Percentiles rank a stretch among this genome's conserved stretches.
Conservation (phyloP, 23 red algal species). For the Agarophyton chilense region DNA sequence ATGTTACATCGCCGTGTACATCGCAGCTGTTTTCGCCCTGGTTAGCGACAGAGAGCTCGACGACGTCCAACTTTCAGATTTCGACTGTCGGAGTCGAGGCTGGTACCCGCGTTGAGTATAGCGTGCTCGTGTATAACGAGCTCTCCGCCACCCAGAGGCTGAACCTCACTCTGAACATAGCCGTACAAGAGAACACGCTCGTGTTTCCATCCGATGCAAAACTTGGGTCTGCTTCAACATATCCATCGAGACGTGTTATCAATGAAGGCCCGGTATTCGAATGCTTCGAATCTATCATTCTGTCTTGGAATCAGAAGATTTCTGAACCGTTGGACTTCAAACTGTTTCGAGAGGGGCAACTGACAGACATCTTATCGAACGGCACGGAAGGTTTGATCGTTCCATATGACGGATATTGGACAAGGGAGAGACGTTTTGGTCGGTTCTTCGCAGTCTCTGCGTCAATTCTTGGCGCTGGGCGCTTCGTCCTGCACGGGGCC, state of each 20-base stretch:
- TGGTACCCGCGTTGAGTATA: neutral
- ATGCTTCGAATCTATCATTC: conserved; percentile 11
- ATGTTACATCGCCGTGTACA: neutral
- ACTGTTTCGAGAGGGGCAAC: conserved; percentile 1
- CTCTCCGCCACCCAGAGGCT: neutral
- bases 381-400: neutral
- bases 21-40: conserved; percentile 27
- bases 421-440: neutral
- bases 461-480: neutral
- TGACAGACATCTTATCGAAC: neutral
- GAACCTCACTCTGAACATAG: neutral
- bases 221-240: neutral
- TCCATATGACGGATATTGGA: neutral
- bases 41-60: neutral
- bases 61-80: conserved; percentile 2
- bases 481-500: neutral
- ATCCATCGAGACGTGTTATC: no score
- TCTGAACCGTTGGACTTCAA: neutral
- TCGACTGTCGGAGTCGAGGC: conserved; percentile 13
- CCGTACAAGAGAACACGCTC: no score
- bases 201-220: conserved; percentile 1
- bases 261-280: neutral
- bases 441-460: conserved; percentile 8
- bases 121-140: neutral
- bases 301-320: neutral